Conservation (phyloP, 257 asterid species). For the Scutellaria baicalensis region DNA sequence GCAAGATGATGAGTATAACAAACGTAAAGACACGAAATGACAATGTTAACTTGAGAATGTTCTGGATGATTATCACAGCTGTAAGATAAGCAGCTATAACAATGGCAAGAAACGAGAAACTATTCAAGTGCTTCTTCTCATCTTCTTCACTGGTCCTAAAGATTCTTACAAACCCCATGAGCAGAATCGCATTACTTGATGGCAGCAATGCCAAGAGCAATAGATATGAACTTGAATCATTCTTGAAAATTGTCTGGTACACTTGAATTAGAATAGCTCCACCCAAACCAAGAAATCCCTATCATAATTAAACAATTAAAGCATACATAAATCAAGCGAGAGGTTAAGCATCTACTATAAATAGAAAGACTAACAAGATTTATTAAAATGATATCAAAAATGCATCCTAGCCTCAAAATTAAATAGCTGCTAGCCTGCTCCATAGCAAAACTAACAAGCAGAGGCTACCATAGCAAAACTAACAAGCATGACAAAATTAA, state of each 20-base stretch:
- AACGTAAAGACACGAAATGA: conserved; percentile 35
- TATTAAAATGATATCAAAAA: no score
- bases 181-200: conserved; percentile 38
- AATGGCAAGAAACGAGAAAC: conserved; percentile 54
- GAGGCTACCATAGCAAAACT: neutral
- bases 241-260: conserved; percentile 45
- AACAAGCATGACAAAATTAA: neutral
- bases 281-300: conserved; percentile 64
- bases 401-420: no score
- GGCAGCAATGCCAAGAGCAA: conserved; percentile 44
- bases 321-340: neutral
- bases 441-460: neutral
- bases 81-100: conserved; percentile 68
- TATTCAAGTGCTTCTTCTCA: conserved; percentile 63
- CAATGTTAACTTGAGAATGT: conserved; percentile 33
- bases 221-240: conserved; percentile 44
- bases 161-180: conserved; percentile 67
- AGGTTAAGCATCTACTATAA: neutral
- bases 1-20: conserved; percentile 45
- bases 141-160: conserved; percentile 45
- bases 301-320: conserved; percentile 1
- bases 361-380: neutral
- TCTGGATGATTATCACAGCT: conserved; percentile 52
- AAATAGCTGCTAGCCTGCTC: neutral
- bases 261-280: conserved; percentile 56